Conservation (phyloP, 768 basidiomycete species). For the Agaricus sinodeliciosus region DNA sequence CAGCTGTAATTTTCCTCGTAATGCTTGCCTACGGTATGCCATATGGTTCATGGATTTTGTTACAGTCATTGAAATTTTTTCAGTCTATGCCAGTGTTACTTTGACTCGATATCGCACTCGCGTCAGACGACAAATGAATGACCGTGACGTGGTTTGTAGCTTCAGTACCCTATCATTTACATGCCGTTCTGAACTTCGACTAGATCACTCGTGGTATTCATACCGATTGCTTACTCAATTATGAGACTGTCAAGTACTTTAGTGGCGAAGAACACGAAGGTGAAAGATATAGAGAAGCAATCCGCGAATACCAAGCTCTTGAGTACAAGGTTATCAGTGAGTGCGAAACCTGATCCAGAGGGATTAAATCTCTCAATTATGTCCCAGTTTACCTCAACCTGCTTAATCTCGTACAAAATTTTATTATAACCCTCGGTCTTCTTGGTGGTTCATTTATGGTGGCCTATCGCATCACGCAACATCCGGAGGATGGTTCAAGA, state of each 20-base stretch:
- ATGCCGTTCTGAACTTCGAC: slow-evolving; percentile 1
- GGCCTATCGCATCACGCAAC: slow-evolving; percentile 55
- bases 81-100: slow-evolving; percentile 49
- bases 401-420: slow-evolving; percentile 73
- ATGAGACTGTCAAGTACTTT: slow-evolving; percentile 86
- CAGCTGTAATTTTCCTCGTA: slow-evolving; percentile 61
- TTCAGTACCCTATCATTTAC: background rate
- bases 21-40: slow-evolving; percentile 65
- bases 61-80: slow-evolving; percentile 36
- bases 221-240: slow-evolving; percentile 74
- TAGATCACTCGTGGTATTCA: slow-evolving; percentile 78
- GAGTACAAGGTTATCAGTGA: slow-evolving; percentile 71
- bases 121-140: slow-evolving; percentile 74
- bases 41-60: slow-evolving; percentile 6
- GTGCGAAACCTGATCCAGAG: slow-evolving; percentile 19
- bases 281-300: slow-evolving; percentile 62
- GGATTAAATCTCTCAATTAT: slow-evolving; percentile 1
- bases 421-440: slow-evolving; percentile 76
- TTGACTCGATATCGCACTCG: slow-evolving; percentile 71
- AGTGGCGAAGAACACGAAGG: slow-evolving; percentile 80
- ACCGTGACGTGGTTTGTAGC: slow-evolving; percentile 60
- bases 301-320: slow-evolving; percentile 64
- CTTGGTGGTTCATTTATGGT: slow-evolving; percentile 80
- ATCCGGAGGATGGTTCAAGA: slow-evolving; percentile 38
- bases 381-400: slow-evolving; percentile 58